These are phyloP conservation scores for Acanthamoeba lenticulata DNA, from an alignment of 208 protist species.

Conservation along the genomic window DNA sequence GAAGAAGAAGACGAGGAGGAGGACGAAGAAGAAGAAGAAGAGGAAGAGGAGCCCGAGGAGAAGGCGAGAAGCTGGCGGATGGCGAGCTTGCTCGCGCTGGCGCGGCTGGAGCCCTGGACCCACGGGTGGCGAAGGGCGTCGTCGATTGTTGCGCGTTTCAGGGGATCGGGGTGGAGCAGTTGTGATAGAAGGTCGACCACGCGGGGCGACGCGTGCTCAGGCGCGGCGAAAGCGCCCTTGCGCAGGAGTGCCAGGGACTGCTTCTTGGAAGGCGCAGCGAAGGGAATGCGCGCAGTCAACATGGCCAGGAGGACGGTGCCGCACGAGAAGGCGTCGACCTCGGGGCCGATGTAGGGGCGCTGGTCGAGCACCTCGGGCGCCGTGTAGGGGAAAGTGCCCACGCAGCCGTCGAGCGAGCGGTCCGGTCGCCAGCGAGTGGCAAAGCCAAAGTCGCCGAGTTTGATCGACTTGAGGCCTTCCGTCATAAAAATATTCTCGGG, in stretches of 20 bases:
- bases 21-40: neutral
- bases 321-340: slow-evolving; percentile 51
- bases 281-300: slow-evolving; percentile 36
- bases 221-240: neutral
- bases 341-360: slow-evolving; percentile 20
- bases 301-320: slow-evolving; percentile 31
- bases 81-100: neutral
- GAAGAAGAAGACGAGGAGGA: too few relatives aligned
- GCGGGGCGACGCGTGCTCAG: neutral
- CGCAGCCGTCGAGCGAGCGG: slow-evolving; percentile 3
- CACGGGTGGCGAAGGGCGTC: slow-evolving; percentile 36
- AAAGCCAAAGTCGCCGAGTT: slow-evolving; percentile 53
- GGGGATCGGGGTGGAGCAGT: slow-evolving; percentile 19
- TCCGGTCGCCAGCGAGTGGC: neutral
- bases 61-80: neutral
- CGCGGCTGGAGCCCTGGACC: neutral
- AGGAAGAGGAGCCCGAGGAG: neutral
- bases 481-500: slow-evolving; percentile 40
- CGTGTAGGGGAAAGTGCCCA: slow-evolving; percentile 43
- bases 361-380: slow-evolving; percentile 59
- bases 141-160: neutral
- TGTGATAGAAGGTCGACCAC: neutral
- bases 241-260: neutral
- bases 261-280: neutral
- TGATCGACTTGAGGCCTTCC: neutral